phyloP scores from a whole-genome alignment of 1,284 basidiomycete genomes.

The Naganishia albida region DNA sequence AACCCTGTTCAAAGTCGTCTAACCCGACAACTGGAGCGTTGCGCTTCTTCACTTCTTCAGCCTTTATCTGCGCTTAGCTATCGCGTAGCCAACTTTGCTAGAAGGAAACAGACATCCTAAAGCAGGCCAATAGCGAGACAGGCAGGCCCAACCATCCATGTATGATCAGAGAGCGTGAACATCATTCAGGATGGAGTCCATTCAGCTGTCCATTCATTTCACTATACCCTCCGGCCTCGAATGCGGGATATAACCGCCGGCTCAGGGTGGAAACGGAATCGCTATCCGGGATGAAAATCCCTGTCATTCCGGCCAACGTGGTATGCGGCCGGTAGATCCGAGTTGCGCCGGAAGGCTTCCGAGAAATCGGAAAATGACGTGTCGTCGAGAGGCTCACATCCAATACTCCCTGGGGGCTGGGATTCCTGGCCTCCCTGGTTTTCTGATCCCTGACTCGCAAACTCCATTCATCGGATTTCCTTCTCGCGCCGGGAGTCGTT shows the following conservation, averaged over 20 bases:
- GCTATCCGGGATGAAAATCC: constrained; percentile 11
- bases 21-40: not conserved
- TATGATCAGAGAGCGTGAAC: not conserved
- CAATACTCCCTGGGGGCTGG: too few species aligned
- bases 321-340: constrained; percentile 17
- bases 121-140: not conserved
- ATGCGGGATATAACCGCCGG: constrained; percentile 1
- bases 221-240: constrained; percentile 11
- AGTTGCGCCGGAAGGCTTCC: constrained; percentile 18
- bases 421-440: too few species aligned
- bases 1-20: not conserved
- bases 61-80: constrained; percentile 19
- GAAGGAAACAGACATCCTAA: constrained; percentile 4
- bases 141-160: not conserved
- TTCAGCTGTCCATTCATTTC: constrained; percentile 18
- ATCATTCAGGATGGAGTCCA: too few species aligned
- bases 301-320: constrained; percentile 13
- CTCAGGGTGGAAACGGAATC: not conserved
- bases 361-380: constrained; percentile 9
- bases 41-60: constrained; percentile 12
- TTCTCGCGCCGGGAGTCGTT: too few species aligned
- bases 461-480: too few species aligned
- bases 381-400: not conserved
- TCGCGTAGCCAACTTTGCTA: constrained; percentile 15
- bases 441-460: too few species aligned